A percentile compares a stretch with the other conserved stretches of the same genome.
phyloP scores from a whole-genome alignment of 768 basidiomycete species.

The Calvatia gigantea region DNA sequence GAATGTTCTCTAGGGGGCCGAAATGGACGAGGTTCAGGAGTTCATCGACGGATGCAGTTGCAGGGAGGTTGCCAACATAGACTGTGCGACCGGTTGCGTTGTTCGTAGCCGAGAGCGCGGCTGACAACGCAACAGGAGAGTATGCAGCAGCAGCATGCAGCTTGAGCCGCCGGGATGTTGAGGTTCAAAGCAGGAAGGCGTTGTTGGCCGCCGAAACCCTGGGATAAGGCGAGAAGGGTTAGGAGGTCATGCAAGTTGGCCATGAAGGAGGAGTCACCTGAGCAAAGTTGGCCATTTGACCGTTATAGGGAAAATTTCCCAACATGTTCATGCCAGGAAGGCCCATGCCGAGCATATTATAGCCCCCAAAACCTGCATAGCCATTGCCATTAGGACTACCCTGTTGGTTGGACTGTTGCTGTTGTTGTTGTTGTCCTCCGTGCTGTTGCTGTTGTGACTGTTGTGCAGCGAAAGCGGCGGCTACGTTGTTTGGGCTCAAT shows the following conservation, averaged over 20 bases:
- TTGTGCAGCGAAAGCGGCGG: conserved; percentile 43
- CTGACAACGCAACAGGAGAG: conserved; percentile 75
- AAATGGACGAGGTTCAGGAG: conserved; percentile 97
- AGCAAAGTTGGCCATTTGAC: conserved; percentile 66
- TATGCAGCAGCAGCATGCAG: conserved; percentile 50
- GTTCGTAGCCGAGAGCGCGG: conserved; percentile 66
- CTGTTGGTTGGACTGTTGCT: conserved; percentile 32
- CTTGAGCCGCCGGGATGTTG: conserved; percentile 68
- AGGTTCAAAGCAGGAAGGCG: conserved; percentile 65
- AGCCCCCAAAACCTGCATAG: conserved; percentile 62
- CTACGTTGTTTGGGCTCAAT: conserved; percentile 67
- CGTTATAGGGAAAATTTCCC: conserved; percentile 67
- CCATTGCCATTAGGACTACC: conserved; percentile 44
- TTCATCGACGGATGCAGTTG: conserved; percentile 95
- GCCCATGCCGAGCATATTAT: conserved; percentile 81
- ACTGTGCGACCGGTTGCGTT: conserved; percentile 83
- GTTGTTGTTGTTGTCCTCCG: conserved; percentile 42
- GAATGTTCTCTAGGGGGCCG: conserved; percentile 92
- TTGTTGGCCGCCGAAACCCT: conserved; percentile 42
- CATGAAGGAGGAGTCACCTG: conserved; percentile 40
- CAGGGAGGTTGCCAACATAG: conserved; percentile 94
- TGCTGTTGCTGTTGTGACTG: conserved; percentile 42
- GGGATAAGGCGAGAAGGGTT: conserved; percentile 8
- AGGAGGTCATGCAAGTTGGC: conserved; percentile 11
- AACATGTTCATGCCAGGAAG: conserved; percentile 72